Evolutionary conservation across 148 eudicot species (phyloP).

Genomic region (Beta vulgaris): DNA sequence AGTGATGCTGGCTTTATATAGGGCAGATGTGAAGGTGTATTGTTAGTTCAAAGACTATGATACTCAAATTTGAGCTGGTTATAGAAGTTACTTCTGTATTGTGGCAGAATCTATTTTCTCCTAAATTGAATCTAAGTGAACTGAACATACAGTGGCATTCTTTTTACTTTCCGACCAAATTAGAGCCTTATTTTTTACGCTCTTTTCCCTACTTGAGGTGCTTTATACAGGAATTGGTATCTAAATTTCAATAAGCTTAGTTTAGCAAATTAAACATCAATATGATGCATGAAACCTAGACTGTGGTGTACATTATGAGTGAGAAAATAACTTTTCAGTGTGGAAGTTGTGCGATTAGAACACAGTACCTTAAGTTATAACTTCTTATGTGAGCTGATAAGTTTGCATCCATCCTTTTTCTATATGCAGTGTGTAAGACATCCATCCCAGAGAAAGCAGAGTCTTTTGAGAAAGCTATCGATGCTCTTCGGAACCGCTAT

Average conservation of each 20-base stretch:
- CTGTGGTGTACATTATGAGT: neutral
- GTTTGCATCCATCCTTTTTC: neutral
- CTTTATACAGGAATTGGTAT: neutral
- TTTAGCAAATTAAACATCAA: too few relatives aligned
- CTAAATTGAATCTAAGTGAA: neutral
- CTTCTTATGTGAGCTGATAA: neutral
- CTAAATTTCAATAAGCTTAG: too few relatives aligned
- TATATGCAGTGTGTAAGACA: slow-evolving; percentile 60
- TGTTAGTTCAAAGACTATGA: neutral
- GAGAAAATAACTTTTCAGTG: neutral
- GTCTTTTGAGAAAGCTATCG: slow-evolving; percentile 58
- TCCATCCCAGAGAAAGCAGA: slow-evolving; percentile 67
- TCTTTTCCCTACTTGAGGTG: neutral
- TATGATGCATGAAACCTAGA: neutral
- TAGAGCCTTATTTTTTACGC: neutral
- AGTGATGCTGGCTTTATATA: neutral
- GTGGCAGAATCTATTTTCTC: too few relatives aligned
- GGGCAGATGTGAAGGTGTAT: neutral
- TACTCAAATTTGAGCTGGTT: neutral
- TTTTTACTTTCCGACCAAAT: neutral
- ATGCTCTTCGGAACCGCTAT: slow-evolving; percentile 57
- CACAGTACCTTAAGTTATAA: neutral
- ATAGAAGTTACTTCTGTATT: neutral
- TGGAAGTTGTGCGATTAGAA: neutral
- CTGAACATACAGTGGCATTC: neutral